Conservation (phyloP, 2,329 filamentous ascomycete genomes). For the Apiospora phragmitis region DNA sequence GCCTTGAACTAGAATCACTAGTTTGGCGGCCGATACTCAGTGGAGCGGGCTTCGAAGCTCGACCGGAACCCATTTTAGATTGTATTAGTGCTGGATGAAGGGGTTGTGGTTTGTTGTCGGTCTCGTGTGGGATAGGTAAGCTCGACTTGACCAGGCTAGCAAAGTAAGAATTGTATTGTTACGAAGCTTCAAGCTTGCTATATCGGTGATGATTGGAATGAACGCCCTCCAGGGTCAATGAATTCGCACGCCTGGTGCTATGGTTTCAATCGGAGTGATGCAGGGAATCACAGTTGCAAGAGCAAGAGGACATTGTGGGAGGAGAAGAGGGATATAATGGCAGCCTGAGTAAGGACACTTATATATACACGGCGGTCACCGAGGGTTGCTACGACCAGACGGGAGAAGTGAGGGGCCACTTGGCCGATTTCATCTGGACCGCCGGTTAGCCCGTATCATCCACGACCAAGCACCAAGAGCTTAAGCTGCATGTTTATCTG, state of each 20-base stretch:
- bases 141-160: neutral
- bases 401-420: constrained; percentile 18
- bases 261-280: constrained; percentile 14
- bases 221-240: constrained; percentile 26
- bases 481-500: neutral
- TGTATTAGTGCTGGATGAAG: neutral
- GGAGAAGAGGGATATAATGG: constrained; percentile 14
- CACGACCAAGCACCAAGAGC: neutral
- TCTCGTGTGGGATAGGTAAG: neutral
- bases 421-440: constrained; percentile 16
- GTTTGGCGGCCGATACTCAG: constrained; percentile 10
- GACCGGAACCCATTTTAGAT: constrained; percentile 24
- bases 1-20: constrained; percentile 21
- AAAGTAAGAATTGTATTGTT: neutral
- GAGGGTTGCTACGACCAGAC: neutral
- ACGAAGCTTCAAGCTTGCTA: constrained; percentile 21
- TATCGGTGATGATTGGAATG: constrained; percentile 20
- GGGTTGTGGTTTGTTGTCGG: neutral
- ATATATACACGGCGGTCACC: neutral
- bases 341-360: constrained; percentile 9
- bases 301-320: constrained; percentile 1
- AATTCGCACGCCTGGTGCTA: constrained; percentile 27
- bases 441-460: constrained; percentile 6
- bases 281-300: neutral
- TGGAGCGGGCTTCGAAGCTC: constrained; percentile 21